Evolutionary conservation across 2,329 filamentous ascomycete genomes (phyloP).

Genomic region (Pseudogymnoascus sp.): DNA sequence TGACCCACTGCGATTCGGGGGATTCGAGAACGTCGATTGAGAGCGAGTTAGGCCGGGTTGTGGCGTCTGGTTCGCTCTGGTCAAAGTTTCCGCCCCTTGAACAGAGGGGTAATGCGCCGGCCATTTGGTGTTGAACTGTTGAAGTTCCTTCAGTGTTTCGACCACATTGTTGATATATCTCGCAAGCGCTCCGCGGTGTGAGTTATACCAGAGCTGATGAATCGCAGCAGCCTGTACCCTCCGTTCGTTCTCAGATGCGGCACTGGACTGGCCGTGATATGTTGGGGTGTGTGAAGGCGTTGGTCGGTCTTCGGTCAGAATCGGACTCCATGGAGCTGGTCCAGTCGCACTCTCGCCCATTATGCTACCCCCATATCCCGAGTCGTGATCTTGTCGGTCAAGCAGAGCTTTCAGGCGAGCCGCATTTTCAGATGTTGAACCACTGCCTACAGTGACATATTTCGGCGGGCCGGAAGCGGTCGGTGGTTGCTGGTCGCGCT

Average conservation of each 20-base stretch:
- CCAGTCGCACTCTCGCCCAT: slow-evolving; percentile 52
- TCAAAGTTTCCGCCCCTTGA: slow-evolving; percentile 49
- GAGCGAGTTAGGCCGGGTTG: slow-evolving; percentile 56
- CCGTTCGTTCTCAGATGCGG: slow-evolving; percentile 54
- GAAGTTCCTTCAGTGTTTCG: slow-evolving; percentile 74
- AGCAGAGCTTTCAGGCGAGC: slow-evolving; percentile 73
- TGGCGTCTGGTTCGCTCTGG: slow-evolving; percentile 43
- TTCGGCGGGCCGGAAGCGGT: slow-evolving; percentile 41
- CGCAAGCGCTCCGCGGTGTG: slow-evolving; percentile 79
- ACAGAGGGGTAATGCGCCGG: slow-evolving; percentile 91
- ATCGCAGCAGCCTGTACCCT: slow-evolving; percentile 72
- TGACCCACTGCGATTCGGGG: slow-evolving; percentile 18
- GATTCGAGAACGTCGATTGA: slow-evolving; percentile 44
- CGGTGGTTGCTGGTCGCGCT: slow-evolving; percentile 6
- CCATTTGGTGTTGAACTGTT: slow-evolving; percentile 86
- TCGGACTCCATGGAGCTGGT: slow-evolving; percentile 39
- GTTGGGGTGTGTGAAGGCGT: slow-evolving; percentile 36
- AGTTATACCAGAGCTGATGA: slow-evolving; percentile 90
- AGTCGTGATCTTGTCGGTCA: slow-evolving; percentile 66
- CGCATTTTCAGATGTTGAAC: slow-evolving; percentile 74
- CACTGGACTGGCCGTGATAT: slow-evolving; percentile 22
- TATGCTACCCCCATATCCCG: slow-evolving; percentile 82
- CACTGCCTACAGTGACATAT: slow-evolving; percentile 85
- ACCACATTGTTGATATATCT: slow-evolving; percentile 83
- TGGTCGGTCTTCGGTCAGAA: slow-evolving; percentile 42